Percentiles rank a stretch among this genome's conserved stretches.
Evolutionary conservation across 1,139 yeast genomes (phyloP).

Genomic region (Pichia sp.): DNA sequence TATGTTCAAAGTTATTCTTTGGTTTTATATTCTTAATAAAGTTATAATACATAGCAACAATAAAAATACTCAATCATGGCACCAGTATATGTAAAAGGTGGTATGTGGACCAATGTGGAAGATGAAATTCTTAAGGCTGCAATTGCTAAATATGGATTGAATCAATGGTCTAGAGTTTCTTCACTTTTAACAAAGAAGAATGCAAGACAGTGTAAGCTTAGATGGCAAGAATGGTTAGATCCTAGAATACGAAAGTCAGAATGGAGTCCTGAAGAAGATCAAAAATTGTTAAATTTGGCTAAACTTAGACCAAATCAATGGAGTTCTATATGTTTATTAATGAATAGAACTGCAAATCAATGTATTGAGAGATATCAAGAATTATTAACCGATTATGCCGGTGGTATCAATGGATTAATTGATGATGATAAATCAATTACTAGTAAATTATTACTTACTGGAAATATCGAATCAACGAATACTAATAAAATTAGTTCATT

Average conservation of each 20-base stretch:
- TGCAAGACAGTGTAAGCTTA: constrained; percentile 85
- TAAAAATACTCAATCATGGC: constrained; percentile 29
- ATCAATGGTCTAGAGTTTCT: constrained; percentile 92
- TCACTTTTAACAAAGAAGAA: constrained; percentile 79
- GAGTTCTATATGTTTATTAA: constrained; percentile 75
- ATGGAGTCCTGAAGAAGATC: constrained; percentile 79
- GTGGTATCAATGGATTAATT: not conserved
- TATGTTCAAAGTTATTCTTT: too few relatives aligned
- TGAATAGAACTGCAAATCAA: constrained; percentile 82
- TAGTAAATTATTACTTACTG: constrained; percentile 24
- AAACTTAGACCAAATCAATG: constrained; percentile 84
- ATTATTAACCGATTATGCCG: constrained; percentile 45
- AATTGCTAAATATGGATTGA: constrained; percentile 84
- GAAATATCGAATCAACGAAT: constrained; percentile 14
- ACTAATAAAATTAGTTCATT: constrained; percentile 36
- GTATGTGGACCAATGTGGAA: constrained; percentile 76
- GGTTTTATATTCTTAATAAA: too few relatives aligned
- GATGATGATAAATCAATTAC: constrained; percentile 34
- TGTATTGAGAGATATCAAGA: constrained; percentile 85
- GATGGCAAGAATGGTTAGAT: constrained; percentile 88
- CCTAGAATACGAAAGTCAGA: constrained; percentile 59
- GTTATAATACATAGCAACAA: not conserved
- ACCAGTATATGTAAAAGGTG: constrained; percentile 80
- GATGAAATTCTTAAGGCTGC: constrained; percentile 90
- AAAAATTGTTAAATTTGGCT: constrained; percentile 58